phyloP scores from a whole-genome alignment of 345 rosid genomes.

The Brassica rapa region DNA sequence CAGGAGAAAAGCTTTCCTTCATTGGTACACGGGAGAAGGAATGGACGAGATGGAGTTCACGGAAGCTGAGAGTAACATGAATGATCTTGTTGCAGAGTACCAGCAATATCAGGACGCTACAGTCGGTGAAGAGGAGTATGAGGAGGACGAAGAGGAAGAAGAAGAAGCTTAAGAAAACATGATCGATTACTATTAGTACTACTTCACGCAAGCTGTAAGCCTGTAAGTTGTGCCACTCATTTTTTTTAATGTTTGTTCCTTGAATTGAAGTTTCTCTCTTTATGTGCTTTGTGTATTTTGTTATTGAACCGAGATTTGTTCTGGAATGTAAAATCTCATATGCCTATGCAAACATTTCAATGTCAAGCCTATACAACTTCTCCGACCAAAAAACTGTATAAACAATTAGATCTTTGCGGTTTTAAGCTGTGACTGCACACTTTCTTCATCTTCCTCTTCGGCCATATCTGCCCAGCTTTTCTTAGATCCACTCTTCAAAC shows the following conservation, averaged over 20 bases:
- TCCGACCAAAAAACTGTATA: no score
- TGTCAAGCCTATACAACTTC: not conserved
- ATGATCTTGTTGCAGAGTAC: not conserved
- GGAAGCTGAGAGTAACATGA: not conserved
- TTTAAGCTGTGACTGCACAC: not conserved
- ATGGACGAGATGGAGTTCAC: not conserved
- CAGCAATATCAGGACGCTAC: not conserved
- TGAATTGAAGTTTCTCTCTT: not conserved
- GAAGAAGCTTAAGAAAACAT: not conserved
- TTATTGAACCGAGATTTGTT: not conserved
- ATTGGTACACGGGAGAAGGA: not conserved
- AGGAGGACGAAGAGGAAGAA: not conserved
- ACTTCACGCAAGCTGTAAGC: not conserved
- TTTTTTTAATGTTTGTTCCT: not conserved
- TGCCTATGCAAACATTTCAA: not conserved
- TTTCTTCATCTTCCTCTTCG: slow-evolving; percentile 51
- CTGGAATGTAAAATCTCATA: not conserved
- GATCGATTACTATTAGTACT: not conserved
- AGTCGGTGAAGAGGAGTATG: not conserved
- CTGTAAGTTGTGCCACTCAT: not conserved
- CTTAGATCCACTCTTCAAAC: slow-evolving; percentile 23
- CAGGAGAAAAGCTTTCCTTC: not conserved
- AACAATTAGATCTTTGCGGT: not conserved
- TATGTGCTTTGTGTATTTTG: not conserved
- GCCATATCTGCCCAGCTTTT: slow-evolving; percentile 90